Conservation (phyloP, 2,329 filamentous ascomycete species). For the Microascus cirrosus region DNA sequence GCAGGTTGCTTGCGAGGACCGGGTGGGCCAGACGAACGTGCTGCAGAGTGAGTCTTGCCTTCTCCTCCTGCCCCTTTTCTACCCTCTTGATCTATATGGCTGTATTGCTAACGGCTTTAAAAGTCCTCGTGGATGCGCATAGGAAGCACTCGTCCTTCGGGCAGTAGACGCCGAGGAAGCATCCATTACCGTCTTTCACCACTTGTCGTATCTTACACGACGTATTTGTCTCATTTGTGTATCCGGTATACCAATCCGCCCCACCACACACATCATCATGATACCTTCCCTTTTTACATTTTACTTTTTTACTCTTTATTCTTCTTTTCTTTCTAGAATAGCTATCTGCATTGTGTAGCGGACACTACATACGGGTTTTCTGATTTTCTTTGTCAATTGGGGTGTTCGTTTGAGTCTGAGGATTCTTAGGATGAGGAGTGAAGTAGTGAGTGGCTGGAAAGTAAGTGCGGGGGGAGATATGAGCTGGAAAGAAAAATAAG, state of each 20-base stretch:
- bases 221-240: background rate
- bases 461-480: no score
- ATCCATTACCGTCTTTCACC: no score
- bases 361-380: background rate
- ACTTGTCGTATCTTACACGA: background rate
- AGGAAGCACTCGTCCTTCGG: conserved; percentile 14
- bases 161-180: background rate
- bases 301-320: conserved; percentile 3
- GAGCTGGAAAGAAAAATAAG: no score
- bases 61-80: background rate
- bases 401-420: background rate
- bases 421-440: background rate
- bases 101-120: conserved; percentile 3
- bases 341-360: conserved; percentile 2
- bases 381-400: background rate
- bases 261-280: background rate
- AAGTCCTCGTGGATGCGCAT: conserved; percentile 25
- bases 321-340: no score
- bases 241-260: background rate
- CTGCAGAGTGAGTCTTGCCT: conserved; percentile 34
- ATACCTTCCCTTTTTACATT: background rate
- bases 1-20: conserved; percentile 54
- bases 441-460: background rate
- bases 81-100: background rate
- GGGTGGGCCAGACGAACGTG: conserved; percentile 42